These are phyloP conservation scores for Nemania serpens DNA, from an alignment of 2,329 filamentous ascomycete genomes.

Conservation along the genomic window DNA sequence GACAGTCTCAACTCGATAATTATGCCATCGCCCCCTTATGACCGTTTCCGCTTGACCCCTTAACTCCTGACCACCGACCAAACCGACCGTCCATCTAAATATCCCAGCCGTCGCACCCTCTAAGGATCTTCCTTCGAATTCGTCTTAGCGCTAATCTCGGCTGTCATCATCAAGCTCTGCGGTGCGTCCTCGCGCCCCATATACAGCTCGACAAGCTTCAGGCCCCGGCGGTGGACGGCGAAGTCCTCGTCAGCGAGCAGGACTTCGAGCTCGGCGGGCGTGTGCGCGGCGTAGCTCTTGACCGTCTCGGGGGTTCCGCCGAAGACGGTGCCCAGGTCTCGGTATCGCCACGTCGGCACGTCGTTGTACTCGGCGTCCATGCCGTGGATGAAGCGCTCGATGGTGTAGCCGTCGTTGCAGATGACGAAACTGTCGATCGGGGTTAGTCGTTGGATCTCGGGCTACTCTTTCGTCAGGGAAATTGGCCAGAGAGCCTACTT, in stretches of 20 bases:
- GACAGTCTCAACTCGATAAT: no score
- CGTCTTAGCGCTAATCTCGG: slow-evolving; percentile 69
- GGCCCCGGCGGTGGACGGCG: slow-evolving; percentile 51
- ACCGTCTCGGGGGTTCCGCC: slow-evolving; percentile 58
- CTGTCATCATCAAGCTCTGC: slow-evolving; percentile 68
- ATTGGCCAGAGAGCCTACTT: slow-evolving; percentile 41
- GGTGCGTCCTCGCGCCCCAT: slow-evolving; percentile 83
- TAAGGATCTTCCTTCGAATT: slow-evolving; percentile 53
- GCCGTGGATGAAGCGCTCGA: slow-evolving; percentile 87
- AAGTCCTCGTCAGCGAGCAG: slow-evolving; percentile 70
- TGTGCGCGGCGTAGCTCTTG: slow-evolving; percentile 68
- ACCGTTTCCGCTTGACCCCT: no score
- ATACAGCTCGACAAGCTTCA: slow-evolving; percentile 80
- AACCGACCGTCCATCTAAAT: not conserved
- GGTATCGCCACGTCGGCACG: slow-evolving; percentile 75
- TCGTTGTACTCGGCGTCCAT: slow-evolving; percentile 83
- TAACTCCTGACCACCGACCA: not conserved
- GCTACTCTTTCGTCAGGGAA: no score
- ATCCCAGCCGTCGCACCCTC: not conserved
- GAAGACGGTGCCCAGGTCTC: slow-evolving; percentile 69
- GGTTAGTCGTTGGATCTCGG: not conserved
- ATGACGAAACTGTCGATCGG: slow-evolving; percentile 68
- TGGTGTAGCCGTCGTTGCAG: slow-evolving; percentile 87
- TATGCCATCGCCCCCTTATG: no score
- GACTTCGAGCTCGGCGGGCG: slow-evolving; percentile 67